Conservation (phyloP, 139 green algal genomes). For the Micromonas commoda region DNA sequence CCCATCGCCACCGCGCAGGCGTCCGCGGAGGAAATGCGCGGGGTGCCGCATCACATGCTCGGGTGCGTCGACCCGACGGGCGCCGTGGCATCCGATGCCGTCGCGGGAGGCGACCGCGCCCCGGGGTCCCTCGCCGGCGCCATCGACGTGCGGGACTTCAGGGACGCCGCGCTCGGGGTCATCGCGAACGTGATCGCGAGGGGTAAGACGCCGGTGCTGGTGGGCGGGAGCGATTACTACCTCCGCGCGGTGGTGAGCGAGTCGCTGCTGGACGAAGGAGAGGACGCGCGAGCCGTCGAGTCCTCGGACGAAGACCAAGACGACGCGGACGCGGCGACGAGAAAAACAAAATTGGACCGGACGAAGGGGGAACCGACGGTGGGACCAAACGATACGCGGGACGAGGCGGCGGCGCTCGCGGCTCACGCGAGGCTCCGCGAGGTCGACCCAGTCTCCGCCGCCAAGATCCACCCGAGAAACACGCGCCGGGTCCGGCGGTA, state of each 20-base stretch:
- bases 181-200: background rate
- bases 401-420: background rate
- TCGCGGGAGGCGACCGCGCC: background rate
- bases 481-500: slow-evolving; percentile 1
- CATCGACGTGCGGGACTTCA: background rate
- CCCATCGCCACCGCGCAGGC: slow-evolving; percentile 5
- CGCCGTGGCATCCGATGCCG: background rate
- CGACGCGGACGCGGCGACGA: background rate
- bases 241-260: background rate
- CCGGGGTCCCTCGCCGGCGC: background rate
- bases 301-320: slow-evolving; percentile 2
- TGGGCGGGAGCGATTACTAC: slow-evolving; percentile 10
- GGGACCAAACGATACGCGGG: no score
- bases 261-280: background rate
- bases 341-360: background rate
- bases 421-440: background rate
- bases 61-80: background rate
- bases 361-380: background rate
- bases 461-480: slow-evolving; percentile 1
- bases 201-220: background rate
- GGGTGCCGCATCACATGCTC: slow-evolving; percentile 2
- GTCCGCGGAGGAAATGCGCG: background rate
- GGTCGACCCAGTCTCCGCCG: background rate
- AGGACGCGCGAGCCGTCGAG: no score
- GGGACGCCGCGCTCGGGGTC: background rate